phyloP scores from a whole-genome alignment of 345 rosid genomes.

The Dipteronia dyeriana region DNA sequence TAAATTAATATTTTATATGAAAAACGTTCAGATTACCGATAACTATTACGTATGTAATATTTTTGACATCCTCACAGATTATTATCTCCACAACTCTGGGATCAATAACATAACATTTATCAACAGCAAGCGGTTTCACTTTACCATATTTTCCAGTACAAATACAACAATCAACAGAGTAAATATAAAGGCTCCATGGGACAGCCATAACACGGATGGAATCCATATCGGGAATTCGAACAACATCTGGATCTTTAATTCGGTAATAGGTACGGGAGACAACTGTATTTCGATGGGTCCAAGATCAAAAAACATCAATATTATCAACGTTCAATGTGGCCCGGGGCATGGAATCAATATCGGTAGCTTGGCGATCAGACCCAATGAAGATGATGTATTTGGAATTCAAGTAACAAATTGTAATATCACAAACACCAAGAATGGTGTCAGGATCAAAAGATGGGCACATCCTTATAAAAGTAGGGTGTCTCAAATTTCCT shows the following conservation, averaged over 20 bases:
- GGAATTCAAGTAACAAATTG: conserved; percentile 6
- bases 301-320: conserved; percentile 1
- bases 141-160: conserved; percentile 24
- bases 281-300: conserved; percentile 37
- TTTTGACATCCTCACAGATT: conserved; percentile 21
- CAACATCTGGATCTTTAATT: conserved; percentile 20
- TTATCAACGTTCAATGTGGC: conserved; percentile 27
- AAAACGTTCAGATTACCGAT: no score
- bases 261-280: conserved; percentile 32
- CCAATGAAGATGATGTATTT: background rate
- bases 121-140: conserved; percentile 26
- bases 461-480: no score
- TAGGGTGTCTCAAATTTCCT: no score
- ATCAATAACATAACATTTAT: conserved; percentile 13
- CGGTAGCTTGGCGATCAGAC: background rate
- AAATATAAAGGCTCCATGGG: conserved; percentile 14
- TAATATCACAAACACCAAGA: background rate
- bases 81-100: conserved; percentile 14
- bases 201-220: conserved; percentile 33
- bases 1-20: no score
- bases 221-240: conserved; percentile 27
- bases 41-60: no score
- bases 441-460: background rate
- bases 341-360: conserved; percentile 36
- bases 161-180: conserved; percentile 17